Conservation (phyloP, 441 rosid genomes). For the Syzygium syzygioides region DNA sequence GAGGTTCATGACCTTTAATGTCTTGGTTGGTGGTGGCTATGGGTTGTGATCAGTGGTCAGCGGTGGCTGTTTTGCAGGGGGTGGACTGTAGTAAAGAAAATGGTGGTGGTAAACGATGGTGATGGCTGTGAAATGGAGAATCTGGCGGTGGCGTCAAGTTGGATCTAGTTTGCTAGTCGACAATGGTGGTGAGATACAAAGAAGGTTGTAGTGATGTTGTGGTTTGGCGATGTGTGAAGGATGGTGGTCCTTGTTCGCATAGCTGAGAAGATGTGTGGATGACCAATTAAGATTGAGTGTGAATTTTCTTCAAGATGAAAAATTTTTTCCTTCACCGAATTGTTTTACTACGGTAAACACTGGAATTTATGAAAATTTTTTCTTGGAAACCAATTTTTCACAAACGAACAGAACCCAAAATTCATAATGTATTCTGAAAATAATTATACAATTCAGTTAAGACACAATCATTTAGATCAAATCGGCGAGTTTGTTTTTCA, state of each 20-base stretch:
- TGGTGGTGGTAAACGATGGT: not conserved
- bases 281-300: not conserved
- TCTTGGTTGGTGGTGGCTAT: not conserved
- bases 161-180: not conserved
- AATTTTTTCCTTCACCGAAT: not conserved
- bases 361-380: not conserved
- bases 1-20: not conserved
- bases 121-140: not conserved
- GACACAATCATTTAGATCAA: not conserved
- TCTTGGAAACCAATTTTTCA: not conserved
- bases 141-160: not conserved
- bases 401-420: not conserved
- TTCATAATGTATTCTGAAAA: not conserved
- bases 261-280: not conserved
- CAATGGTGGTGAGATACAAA: not conserved
- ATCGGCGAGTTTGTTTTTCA: not conserved
- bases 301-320: not conserved
- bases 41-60: not conserved
- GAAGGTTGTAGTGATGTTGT: not conserved
- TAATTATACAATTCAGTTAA: not conserved
- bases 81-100: not conserved
- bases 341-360: not conserved
- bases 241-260: not conserved
- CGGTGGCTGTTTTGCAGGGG: not conserved
- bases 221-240: not conserved